Percentiles rank a stretch among this genome's conserved stretches.
Conservation (phyloP, 169 alveolate species). For the Plasmodium adleri region DNA sequence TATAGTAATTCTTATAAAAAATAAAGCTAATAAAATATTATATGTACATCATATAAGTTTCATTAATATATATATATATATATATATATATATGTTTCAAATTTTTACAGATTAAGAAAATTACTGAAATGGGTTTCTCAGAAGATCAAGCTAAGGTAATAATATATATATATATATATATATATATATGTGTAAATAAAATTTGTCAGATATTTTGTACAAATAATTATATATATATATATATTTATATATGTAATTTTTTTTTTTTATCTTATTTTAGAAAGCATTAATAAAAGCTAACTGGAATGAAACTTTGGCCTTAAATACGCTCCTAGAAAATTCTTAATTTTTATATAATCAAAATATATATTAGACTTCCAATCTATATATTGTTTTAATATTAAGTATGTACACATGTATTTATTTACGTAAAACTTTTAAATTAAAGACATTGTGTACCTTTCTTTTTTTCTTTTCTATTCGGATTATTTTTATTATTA, state of each 20-base stretch:
- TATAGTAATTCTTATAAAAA: slow-evolving; percentile 26
- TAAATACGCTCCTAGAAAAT: slow-evolving; percentile 85
- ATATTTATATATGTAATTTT: background rate
- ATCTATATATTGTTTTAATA: background rate
- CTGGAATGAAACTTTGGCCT: slow-evolving; percentile 91
- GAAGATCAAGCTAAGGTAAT: slow-evolving; percentile 83
- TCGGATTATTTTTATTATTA: background rate
- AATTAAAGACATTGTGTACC: slow-evolving; percentile 32
- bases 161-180: background rate
- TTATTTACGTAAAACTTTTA: background rate
- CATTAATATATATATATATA: background rate
- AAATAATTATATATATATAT: no score
- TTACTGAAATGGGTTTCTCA: slow-evolving; percentile 86
- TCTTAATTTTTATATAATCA: slow-evolving; percentile 24
- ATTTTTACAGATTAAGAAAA: slow-evolving; percentile 75
- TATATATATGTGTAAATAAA: background rate
- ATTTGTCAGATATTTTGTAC: no score
- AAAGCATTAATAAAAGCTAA: slow-evolving; percentile 86
- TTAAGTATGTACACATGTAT: background rate
- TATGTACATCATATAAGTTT: slow-evolving; percentile 55
- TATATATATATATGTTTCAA: background rate
- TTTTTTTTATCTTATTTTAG: slow-evolving; percentile 56
- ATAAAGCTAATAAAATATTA: slow-evolving; percentile 14
- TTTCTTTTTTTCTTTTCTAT: slow-evolving; percentile 4
- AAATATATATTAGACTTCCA: background rate